Evolutionary conservation across 805 yeast species (phyloP), one percentile per base, ranked within the genome.

Genomic region (Isabelozyma pseudorhagii): DNA sequence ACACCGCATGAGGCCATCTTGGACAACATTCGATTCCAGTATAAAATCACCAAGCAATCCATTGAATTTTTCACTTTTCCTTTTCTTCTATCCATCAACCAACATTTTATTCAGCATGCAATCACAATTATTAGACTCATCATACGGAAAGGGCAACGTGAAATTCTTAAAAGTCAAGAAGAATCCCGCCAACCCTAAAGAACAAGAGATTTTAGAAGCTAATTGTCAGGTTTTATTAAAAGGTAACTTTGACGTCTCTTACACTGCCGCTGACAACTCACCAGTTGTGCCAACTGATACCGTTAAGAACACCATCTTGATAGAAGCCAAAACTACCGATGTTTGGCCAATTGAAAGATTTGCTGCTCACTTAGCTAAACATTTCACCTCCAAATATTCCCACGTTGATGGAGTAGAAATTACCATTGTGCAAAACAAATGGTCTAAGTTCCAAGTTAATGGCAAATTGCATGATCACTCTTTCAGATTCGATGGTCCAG

Each of bases 261-360:
- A 88, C 76, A 92, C 97, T 46, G 62, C 85, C 50, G 97, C 97
- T 38, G 96, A 92, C 71, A 92, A 92, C 74, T 64, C 87, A 2
- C 81, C 87, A n/a, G 84, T 92, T 61, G 96, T 92, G 45, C 97
- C 97, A 51, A 92, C 97, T 8, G 97, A 91, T 69, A 89, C 97
- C 1, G 91, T 90, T 49, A 91, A 91, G 71, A 91, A 91, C 77
- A 91, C 97, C 46, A 82, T 89, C 55, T 77, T 87, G 64, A 78
- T 92, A 34, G 85, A 88, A 56, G 97, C 97, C 55, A 88, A 87
- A 71, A 84, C 80, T 62, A 78, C 82, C 45, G 89, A 90, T 54
- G 93, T 87, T 45, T 88, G 92, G 87, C 97, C 97, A 51, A 85
- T 88, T 56, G 97, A 92, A 77, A 78, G 86, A 50, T 92, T 89